These are phyloP conservation scores for Nitzschia inconspicua DNA, from an alignment of 108 stramenopile species.

Conservation along the genomic window DNA sequence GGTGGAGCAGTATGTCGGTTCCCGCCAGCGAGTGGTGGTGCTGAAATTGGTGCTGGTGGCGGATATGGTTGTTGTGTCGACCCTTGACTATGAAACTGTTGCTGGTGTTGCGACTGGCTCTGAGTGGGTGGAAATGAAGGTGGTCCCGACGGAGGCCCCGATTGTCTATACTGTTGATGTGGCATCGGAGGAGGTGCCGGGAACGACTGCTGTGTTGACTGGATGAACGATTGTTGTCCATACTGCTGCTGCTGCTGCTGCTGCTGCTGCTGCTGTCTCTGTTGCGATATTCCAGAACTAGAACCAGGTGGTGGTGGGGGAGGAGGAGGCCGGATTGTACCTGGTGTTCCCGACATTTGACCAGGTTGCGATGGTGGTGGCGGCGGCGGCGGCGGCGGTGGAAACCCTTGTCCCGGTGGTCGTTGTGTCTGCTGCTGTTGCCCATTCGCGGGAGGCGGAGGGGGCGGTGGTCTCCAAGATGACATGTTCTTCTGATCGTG, in stretches of 20 bases:
- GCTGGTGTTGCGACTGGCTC: not conserved
- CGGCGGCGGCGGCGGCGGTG: conserved; percentile 14
- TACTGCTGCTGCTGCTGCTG: not conserved
- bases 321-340: not conserved
- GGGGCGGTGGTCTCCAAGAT: too few species aligned
- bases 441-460: too few species aligned
- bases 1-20: conserved; percentile 3
- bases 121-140: not conserved
- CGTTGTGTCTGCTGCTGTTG: not conserved
- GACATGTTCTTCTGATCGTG: too few species aligned
- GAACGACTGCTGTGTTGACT: not conserved
- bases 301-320: not conserved
- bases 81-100: not conserved
- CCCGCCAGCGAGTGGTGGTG: not conserved
- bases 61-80: not conserved
- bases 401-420: conserved; percentile 1
- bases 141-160: not conserved
- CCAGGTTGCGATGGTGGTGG: conserved; percentile 6
- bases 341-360: too few species aligned
- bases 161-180: not conserved
- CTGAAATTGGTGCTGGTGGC: not conserved
- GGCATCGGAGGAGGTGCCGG: not conserved
- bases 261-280: not conserved
- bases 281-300: not conserved
- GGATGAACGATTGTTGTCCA: not conserved